A percentile compares a stretch with the other conserved stretches of the same genome.
phyloP scores from a whole-genome alignment of 1,139 yeast genomes.

The Casaregolazyma lundiana region DNA sequence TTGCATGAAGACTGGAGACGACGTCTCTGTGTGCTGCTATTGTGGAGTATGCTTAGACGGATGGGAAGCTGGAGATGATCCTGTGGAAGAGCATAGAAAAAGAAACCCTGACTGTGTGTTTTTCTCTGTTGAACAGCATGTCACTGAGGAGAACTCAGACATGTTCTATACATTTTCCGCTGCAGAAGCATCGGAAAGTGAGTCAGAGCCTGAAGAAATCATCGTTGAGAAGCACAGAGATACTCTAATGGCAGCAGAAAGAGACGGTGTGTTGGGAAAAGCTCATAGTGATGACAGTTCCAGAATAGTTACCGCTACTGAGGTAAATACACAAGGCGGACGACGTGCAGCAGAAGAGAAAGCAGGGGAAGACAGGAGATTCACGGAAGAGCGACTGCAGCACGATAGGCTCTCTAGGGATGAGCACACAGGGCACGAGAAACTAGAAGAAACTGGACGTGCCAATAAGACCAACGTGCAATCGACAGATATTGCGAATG shows the following conservation, averaged over 20 bases:
- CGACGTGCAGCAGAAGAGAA: no score
- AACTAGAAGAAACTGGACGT: no score
- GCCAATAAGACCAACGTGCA: no score
- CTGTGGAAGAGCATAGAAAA: slow-evolving; percentile 39
- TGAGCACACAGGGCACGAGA: not conserved
- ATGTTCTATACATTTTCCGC: not conserved
- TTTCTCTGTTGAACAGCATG: slow-evolving; percentile 20
- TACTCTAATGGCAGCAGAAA: slow-evolving; percentile 8
- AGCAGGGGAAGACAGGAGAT: no score
- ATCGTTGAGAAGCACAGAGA: not conserved
- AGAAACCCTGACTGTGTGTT: slow-evolving; percentile 51
- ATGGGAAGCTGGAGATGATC: slow-evolving; percentile 70
- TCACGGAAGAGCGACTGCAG: not conserved
- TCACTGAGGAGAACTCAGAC: not conserved
- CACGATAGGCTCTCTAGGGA: not conserved
- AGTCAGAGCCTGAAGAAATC: not conserved
- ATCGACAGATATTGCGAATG: slow-evolving; percentile 8
- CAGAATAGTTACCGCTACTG: not conserved
- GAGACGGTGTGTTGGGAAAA: slow-evolving; percentile 6
- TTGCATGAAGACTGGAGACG: slow-evolving; percentile 59
- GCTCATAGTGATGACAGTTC: not conserved
- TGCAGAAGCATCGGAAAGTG: not conserved
- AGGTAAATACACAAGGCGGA: no score
- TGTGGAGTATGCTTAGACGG: slow-evolving; percentile 65
- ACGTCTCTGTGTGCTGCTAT: slow-evolving; percentile 65